A percentile compares a stretch with the other conserved stretches of the same genome.
Evolutionary conservation across 495 filamentous ascomycete genomes (phyloP).

Genomic region (Sordaria brevicollis): DNA sequence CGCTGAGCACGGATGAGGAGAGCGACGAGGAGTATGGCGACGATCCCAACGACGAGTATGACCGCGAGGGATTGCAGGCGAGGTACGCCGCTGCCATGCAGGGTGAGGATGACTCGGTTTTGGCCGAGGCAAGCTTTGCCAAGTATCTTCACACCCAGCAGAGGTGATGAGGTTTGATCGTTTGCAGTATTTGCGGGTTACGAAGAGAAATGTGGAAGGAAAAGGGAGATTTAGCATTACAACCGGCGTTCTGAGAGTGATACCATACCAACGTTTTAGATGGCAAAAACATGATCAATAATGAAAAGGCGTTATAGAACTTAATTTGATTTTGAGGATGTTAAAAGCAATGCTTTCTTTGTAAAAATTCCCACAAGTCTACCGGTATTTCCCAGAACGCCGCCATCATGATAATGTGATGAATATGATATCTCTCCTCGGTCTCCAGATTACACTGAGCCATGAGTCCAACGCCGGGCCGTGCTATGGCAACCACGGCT

Average conservation of each 20-base stretch:
- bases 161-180: neutral
- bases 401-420: neutral
- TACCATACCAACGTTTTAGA: neutral
- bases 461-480: neutral
- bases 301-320: neutral
- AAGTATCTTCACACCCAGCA: constrained; percentile 41
- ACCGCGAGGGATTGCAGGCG: constrained; percentile 48
- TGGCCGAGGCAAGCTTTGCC: constrained; percentile 48
- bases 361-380: neutral
- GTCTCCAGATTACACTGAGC: neutral
- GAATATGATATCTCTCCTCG: neutral
- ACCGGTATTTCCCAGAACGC: neutral
- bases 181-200: neutral
- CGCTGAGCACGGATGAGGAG: constrained; percentile 30
- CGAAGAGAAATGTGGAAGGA: neutral
- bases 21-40: constrained; percentile 32
- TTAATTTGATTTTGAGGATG: neutral
- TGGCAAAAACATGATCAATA: neutral
- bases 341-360: neutral
- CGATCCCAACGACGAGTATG: constrained; percentile 37
- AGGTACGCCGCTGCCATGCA: constrained; percentile 51
- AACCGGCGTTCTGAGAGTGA: neutral
- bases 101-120: constrained; percentile 33
- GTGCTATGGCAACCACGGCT: too few species aligned
- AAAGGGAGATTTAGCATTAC: neutral